Percentiles rank a stretch among this genome's conserved stretches.
These are phyloP conservation scores for Polytrichum commune DNA, from an alignment of 225 moss, liverwort and hornwort species.

Conservation along the genomic window DNA sequence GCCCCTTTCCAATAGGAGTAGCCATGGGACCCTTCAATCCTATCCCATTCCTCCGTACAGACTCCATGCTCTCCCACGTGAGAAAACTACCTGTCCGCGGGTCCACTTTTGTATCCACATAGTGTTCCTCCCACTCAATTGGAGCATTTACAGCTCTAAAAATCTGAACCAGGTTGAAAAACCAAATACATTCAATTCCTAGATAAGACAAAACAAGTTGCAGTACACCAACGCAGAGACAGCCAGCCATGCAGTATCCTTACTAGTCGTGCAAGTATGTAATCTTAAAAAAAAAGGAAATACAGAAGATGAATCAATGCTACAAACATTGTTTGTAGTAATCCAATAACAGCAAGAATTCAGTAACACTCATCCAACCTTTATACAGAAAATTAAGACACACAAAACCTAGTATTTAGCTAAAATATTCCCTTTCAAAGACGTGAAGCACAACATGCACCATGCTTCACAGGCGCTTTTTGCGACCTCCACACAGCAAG, in stretches of 20 bases:
- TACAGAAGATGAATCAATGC: too few relatives aligned
- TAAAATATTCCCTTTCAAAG: too few relatives aligned
- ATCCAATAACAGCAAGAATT: too few relatives aligned
- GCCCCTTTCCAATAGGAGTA: conserved; percentile 96
- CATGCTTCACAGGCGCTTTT: too few relatives aligned
- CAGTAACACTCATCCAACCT: too few relatives aligned
- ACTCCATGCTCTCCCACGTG: conserved; percentile 99
- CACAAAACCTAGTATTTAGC: too few relatives aligned
- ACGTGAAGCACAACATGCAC: too few relatives aligned
- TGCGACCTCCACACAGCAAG: too few relatives aligned
- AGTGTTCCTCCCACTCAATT: conserved; percentile 90
- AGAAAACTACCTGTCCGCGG: conserved; percentile 90
- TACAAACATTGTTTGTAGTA: too few relatives aligned
- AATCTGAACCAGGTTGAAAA: conserved; percentile 37
- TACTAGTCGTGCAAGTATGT: too few relatives aligned
- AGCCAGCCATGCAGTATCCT: background rate
- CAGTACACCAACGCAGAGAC: background rate
- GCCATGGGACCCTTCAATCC: conserved; percentile 98
- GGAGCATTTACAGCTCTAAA: conserved; percentile 83
- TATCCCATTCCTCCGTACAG: conserved; percentile 82
- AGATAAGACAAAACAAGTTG: background rate
- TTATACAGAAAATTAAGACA: too few relatives aligned
- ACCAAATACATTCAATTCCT: background rate
- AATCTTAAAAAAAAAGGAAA: too few relatives aligned
- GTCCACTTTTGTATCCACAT: conserved; percentile 55